Evolutionary conservation across 2,329 filamentous ascomycete species (phyloP).

Genomic region (Fusarium sp.): DNA sequence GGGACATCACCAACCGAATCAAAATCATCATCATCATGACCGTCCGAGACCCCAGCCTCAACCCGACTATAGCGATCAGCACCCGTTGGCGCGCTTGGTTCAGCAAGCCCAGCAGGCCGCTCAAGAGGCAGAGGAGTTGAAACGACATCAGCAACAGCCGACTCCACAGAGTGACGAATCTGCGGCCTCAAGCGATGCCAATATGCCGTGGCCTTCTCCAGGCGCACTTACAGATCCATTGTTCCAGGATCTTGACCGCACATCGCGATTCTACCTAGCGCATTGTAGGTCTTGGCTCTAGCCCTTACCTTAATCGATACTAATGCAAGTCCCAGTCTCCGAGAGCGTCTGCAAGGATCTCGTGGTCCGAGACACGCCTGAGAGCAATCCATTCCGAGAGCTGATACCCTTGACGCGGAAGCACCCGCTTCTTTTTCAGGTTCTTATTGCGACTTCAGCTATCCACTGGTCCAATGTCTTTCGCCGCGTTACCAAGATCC

Average conservation of each 20-base stretch:
- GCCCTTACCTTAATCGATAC: conserved; percentile 25
- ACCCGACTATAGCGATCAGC: conserved; percentile 37
- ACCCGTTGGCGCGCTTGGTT: conserved; percentile 32
- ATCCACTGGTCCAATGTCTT: conserved; percentile 61
- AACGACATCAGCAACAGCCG: conserved; percentile 13
- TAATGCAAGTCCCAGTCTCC: conserved; percentile 53
- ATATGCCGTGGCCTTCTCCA: conserved; percentile 36
- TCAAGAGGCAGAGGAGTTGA: conserved; percentile 30
- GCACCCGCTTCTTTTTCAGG: conserved; percentile 60
- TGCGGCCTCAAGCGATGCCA: conserved; percentile 15
- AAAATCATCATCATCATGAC: conserved; percentile 16
- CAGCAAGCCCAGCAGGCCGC: conserved; percentile 31
- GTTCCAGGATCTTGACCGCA: conserved; percentile 62
- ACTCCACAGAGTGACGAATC: conserved; percentile 2
- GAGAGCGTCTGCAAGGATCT: conserved; percentile 65
- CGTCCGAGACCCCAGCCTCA: conserved; percentile 28
- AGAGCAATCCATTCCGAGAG: conserved; percentile 61
- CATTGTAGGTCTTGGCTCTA: conserved; percentile 55
- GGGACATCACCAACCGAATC: conserved; percentile 4
- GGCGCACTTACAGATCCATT: conserved; percentile 63
- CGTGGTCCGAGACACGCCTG: conserved; percentile 59
- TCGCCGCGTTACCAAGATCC: conserved; percentile 49
- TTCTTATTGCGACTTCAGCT: conserved; percentile 61
- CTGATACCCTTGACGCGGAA: conserved; percentile 59
- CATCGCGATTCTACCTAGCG: conserved; percentile 59